Percentiles rank a stretch among this genome's conserved stretches.
Conservation (phyloP, 805 yeast genomes). For the Wickerhamiella kurtzmanii region DNA sequence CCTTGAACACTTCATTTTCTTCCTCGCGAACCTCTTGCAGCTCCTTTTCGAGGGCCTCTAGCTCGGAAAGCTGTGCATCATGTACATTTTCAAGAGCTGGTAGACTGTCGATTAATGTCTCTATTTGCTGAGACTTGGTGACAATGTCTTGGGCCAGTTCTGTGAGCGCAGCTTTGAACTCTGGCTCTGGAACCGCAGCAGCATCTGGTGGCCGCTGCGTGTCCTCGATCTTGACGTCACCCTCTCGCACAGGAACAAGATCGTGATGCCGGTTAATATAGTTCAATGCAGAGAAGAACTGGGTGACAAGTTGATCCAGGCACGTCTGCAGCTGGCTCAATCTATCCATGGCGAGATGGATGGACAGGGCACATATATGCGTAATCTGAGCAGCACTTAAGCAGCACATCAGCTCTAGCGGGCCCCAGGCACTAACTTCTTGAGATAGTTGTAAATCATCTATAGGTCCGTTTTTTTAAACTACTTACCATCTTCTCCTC, state of each 20-base stretch:
- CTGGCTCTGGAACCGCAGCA: constrained; percentile 17
- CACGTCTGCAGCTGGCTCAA: constrained; percentile 82
- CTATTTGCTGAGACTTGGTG: constrained; percentile 72
- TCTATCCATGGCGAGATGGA: constrained; percentile 52
- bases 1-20: constrained; percentile 41
- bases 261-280: constrained; percentile 57
- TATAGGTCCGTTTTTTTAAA: too few relatives aligned
- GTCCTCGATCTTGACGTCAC: constrained; percentile 49
- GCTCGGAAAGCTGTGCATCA: constrained; percentile 52
- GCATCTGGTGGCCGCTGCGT: constrained; percentile 27
- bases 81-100: constrained; percentile 89
- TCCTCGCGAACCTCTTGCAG: constrained; percentile 46
- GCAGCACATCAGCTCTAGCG: too few relatives aligned
- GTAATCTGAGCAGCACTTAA: neutral
- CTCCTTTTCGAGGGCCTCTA: constrained; percentile 49
- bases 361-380: too few relatives aligned
- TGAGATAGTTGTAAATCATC: too few relatives aligned
- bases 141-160: constrained; percentile 80
- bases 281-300: constrained; percentile 26
- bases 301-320: constrained; percentile 44
- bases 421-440: too few relatives aligned
- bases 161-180: constrained; percentile 34
- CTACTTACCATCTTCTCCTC: constrained; percentile 25
- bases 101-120: constrained; percentile 69
- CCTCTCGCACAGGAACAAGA: constrained; percentile 34